Evolutionary conservation across 257 asterid genomes (phyloP), one percentile per base, ranked within the genome.

Genomic region (Solanum neorickii): DNA sequence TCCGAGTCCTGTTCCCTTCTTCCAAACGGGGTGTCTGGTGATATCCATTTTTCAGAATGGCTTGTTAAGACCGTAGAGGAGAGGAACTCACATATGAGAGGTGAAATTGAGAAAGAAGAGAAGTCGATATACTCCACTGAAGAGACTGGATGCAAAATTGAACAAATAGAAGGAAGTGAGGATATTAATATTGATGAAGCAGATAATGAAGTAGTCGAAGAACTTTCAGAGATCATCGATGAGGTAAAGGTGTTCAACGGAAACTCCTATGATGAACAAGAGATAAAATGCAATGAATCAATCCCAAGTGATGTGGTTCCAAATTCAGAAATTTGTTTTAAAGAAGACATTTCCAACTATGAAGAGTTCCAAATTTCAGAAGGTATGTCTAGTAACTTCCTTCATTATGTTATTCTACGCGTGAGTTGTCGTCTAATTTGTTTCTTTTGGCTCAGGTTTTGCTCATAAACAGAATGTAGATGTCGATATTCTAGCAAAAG

Each of bases 1-100:
- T 86, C 86, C 4, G 98, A 94, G 56, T 90, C 91, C 37, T 90
- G 82, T 88, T 90, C 56, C 91, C 88, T 92, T 3, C 60, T 82
- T 29, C 46, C 82, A 18, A 86, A 91, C 41, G 93, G 85, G 82
- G 86, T 75, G 41, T 69, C 33, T 20, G 90, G 60, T 37, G 92
- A 91, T 33, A 91, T 87, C 49, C 69, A 72, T 41, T 89, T 90
- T 35, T 86, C 70, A 87, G 86, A 86, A 25, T 90, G 37, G 82
- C 87, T 88, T 31, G 69, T 78, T 46, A 62, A 83, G 60, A 37
- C 69, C 1, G 84, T 65, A 9, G 89, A 88, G 42, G 92, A 85
- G 73, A 87, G 83, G 41, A 35, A 89, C 82, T 87, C 87, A 41
- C 14, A 27, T 52, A 69, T n/a, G 27, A 83, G 65, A 20, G 87